phyloP scores from a whole-genome alignment of 78 protist species.

The slime mould (Dictyostelium discoideum) region dicty_2.7 NC_007091.3:793501-794000 shows the following conservation, averaged over 20 bases:
- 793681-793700: slow-evolving; percentile 35
- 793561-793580: slow-evolving; percentile 72
- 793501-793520: slow-evolving; percentile 84
- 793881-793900: slow-evolving; percentile 52
- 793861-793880: slow-evolving; percentile 68
- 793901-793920: slow-evolving; percentile 55
- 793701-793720: slow-evolving; percentile 84
- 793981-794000: slow-evolving; percentile 89
- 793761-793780: slow-evolving; percentile 93
- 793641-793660: slow-evolving; percentile 74
- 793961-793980: slow-evolving; percentile 89
- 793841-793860: slow-evolving; percentile 48
- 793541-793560: slow-evolving; percentile 85
- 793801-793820: slow-evolving; percentile 61
- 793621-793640: slow-evolving; percentile 40
- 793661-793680: slow-evolving; percentile 28
- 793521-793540: slow-evolving; percentile 83
- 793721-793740: slow-evolving; percentile 87
- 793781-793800: slow-evolving; percentile 15
- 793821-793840: slow-evolving; percentile 3
- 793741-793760: slow-evolving; percentile 90
- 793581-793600: slow-evolving; percentile 59
- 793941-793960: slow-evolving; percentile 87
- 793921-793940: slow-evolving; percentile 64
- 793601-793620: slow-evolving; percentile 74